These are phyloP conservation scores for Cnidoscolus chayamansa DNA, from an alignment of 441 rosid species.

Conservation along the genomic window DNA sequence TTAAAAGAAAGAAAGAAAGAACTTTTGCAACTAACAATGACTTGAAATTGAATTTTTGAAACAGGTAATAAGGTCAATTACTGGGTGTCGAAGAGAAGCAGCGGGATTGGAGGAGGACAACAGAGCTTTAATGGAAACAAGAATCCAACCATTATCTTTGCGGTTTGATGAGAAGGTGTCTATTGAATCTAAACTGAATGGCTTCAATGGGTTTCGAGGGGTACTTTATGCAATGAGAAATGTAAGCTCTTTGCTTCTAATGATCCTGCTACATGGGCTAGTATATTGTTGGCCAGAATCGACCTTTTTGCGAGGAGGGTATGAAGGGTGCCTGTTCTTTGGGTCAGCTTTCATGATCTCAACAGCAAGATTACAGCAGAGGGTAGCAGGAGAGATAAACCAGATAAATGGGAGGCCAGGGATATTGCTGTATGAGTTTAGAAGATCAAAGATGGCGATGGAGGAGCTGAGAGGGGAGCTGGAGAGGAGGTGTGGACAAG, in stretches of 20 bases:
- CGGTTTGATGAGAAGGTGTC: slow-evolving; percentile 57
- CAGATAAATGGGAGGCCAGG: slow-evolving; percentile 48
- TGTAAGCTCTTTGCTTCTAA: slow-evolving; percentile 56
- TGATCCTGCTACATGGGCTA: slow-evolving; percentile 52
- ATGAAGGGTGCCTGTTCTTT: slow-evolving; percentile 39
- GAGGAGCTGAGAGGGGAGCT: slow-evolving; percentile 64
- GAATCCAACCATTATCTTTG: slow-evolving; percentile 65
- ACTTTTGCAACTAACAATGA: not conserved
- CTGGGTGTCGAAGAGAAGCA: slow-evolving; percentile 72
- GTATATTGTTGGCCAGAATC: slow-evolving; percentile 58
- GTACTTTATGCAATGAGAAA: slow-evolving; percentile 74
- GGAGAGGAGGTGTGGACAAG: slow-evolving; percentile 41
- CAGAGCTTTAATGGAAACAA: slow-evolving; percentile 67
- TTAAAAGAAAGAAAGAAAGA: not conserved
- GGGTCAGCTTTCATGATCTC: slow-evolving; percentile 64
- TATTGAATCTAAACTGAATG: slow-evolving; percentile 62
- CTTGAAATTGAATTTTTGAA: slow-evolving; percentile 7
- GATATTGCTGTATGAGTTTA: slow-evolving; percentile 51
- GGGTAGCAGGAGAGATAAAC: slow-evolving; percentile 48
- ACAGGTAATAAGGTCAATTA: slow-evolving; percentile 70
- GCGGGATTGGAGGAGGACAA: slow-evolving; percentile 76
- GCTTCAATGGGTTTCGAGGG: slow-evolving; percentile 71
- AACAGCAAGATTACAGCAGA: slow-evolving; percentile 55
- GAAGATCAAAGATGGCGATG: slow-evolving; percentile 51
- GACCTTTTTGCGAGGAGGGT: slow-evolving; percentile 32